Base-by-base conservation (phyloP, 352 stramenopile species). In the Elongisporangium anandrum region DNA sequence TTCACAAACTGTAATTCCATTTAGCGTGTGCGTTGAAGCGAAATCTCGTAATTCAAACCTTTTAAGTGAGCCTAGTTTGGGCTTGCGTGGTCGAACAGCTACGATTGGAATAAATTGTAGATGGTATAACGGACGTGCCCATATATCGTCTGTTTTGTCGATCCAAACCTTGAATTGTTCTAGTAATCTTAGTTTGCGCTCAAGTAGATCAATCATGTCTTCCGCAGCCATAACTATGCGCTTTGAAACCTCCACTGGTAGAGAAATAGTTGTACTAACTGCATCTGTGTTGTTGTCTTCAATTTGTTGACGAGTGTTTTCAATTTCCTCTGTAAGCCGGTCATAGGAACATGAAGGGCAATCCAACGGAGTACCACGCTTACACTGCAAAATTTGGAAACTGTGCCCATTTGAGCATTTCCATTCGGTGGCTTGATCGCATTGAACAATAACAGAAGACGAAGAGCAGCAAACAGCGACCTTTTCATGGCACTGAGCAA, bases 261-360 rank as follows among this genome's bases (percentile, higher is more conserved):
- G 22, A 22, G 50, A 47, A 7, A 56, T 39, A 12, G 62, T 41
- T 3, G n/a, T 17, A 0, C 10, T 50, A 5, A 69, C 56, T 7
- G 63, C 59, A 7, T 67, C 48, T 26, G 65, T 57, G 3, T 58
- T 38, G 6, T 38, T 9, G 26, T 38, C 3, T 15, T 19, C 20
- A 19, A 54, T 17, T 15, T 50, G n/a, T 13, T 23, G 54, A 10
- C 24, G 15, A 17, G 29, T 62, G 13, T 17, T 50, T 29, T 61
- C 60, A 22, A 88, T 78, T 16, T 63, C 66, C 13, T 19, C 45
- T 49, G 68, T 57, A 22, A 92, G 60, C 8, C 23, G 21, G 5
- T 61, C 41, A 1, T 56, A 65, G 2, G 78, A 88, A 47, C 82
- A 92, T 3, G 4, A 29, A 2, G 82, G 82, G 61, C 79, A 92